Base-by-base conservation (phyloP, 1,139 yeast species). In the Protomyces inouyei region DNA sequence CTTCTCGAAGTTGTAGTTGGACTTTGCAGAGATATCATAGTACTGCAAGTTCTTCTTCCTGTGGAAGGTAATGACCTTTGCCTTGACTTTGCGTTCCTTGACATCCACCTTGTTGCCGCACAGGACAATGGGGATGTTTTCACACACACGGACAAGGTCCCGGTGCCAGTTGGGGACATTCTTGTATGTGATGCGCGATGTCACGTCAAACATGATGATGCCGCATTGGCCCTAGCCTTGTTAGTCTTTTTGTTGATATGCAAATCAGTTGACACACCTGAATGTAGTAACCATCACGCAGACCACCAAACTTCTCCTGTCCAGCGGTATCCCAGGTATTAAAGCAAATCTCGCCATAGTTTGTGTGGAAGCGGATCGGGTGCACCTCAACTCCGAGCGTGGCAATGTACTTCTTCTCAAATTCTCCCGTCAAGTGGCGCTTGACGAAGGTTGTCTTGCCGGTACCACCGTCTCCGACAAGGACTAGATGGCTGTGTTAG, bases 71-170 rank as follows among this genome's bases (percentile, higher is more conserved):
- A 93, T 93, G 77, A 97, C 90, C 86, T 93, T 93, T 74, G 98
- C 98, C 86, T 95, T 95, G 76, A 95, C 99, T 83, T 95, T 95
- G 82, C 99, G 89, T 83, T 95, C 99, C 85, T 95, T 90, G 73
- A 95, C 98, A 79, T 95, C 99, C 74, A 93, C 99, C 83, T 95
- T 95, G 87, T 95, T 95, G 81, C 99, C 99, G 83, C 97, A 90
- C 73, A 95, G 84, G 67, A 95, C 99, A 75, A 95, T 95, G 75
- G 99, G 99, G 74, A 95, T 93, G 85, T 93, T 93, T 82, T 95
- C 99, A 83, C 99, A 95, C 70, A 95, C 98, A 82, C 98, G 91
- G 71, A 93, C 98, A 78, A 95, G 85, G 80, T 95, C 98, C 80
- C 95, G 84, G 38, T 59, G 65, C 99, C 99, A 95, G 88, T 93